Base-by-base conservation (phyloP, 331 rosid genomes). In the Pyrus hybrid region DNA sequence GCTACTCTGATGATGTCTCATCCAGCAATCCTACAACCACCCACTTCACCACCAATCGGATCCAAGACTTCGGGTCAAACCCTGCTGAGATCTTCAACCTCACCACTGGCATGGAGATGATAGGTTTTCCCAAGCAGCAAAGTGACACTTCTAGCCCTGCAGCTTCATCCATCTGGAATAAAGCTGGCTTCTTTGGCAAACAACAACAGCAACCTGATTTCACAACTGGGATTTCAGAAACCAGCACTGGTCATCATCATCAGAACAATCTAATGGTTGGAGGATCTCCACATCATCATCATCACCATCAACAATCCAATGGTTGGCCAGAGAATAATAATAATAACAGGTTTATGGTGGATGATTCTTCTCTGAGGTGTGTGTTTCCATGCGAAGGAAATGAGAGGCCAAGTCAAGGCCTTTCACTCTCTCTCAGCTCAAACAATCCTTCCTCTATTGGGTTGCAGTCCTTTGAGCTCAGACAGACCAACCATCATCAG, bases 341-440 rank as follows among this genome's bases (percentile, higher is more conserved):
- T 22, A 61, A 11, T 54, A 61, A 41, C 43, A 88, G 86, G 81
- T 85, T 86, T 68, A 11, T 84, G 9, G 84, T 89, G 13, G 93
- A 87, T 37, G 93, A 93, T 79, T 91, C 98, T 72, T 85, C 97
- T 20, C 21, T 93, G 45, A 86, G 98, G 79, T 93, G 93, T 75
- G 91, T 91, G 25, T 90, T 93, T 54, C 92, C 97, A 21, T 91
- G 93, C 62, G 93, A 91, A 76, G 86, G 92, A 66, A 85, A 88
- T 60, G 93, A 93, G 79, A 86, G 94, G 78, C 96, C 96, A 4
- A 88, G 91, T 73, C 97, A 95, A 75, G 97, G 99, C 13, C 97
- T 95, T 70, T 95, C 99, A 13, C 95, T 95, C 47, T 87, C 99
- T 76, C 92, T 92, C 7, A 84, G 86, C 47, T 92, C 99, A 20